Percentiles rank a stretch among this genome's conserved stretches.
phyloP scores from a whole-genome alignment of 768 basidiomycete genomes.

The Auricularia sp. region DNA sequence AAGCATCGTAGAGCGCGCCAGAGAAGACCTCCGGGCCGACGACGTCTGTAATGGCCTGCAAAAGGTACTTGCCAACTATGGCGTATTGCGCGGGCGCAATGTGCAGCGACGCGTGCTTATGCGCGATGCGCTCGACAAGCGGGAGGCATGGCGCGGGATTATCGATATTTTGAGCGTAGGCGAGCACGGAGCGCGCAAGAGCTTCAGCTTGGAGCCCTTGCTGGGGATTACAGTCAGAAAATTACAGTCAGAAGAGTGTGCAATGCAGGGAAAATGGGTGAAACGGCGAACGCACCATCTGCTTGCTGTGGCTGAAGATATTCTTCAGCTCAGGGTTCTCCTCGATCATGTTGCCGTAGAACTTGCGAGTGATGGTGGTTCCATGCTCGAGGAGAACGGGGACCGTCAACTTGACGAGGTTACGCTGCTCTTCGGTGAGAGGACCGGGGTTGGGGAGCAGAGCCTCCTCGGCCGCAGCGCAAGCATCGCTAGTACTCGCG shows the following conservation, averaged over 20 bases:
- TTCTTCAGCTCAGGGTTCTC: constrained; percentile 7
- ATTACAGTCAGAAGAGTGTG: neutral
- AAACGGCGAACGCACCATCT: neutral
- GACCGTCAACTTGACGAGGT: constrained; percentile 8
- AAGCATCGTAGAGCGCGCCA: constrained; percentile 13
- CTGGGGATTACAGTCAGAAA: neutral
- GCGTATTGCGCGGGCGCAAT: constrained; percentile 13
- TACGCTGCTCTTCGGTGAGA: constrained; percentile 8
- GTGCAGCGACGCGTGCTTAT: constrained; percentile 15
- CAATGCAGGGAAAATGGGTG: neutral
- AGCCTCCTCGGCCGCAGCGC: no score
- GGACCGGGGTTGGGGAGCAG: neutral
- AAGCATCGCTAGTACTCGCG: no score
- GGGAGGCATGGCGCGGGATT: constrained; percentile 12
- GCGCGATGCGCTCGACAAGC: constrained; percentile 13
- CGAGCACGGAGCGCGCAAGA: constrained; percentile 14
- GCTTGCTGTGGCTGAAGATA: constrained; percentile 10
- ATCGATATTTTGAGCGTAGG: constrained; percentile 16
- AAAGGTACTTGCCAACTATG: constrained; percentile 15
- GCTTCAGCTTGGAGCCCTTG: constrained; percentile 11
- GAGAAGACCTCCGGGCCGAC: constrained; percentile 13
- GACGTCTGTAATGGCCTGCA: constrained; percentile 13
- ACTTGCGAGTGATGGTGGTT: constrained; percentile 7
- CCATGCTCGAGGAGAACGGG: constrained; percentile 10
- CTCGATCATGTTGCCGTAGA: constrained; percentile 9